Base-by-base conservation (phyloP, 106 monocot species). In the Chionographis japonica region DNA sequence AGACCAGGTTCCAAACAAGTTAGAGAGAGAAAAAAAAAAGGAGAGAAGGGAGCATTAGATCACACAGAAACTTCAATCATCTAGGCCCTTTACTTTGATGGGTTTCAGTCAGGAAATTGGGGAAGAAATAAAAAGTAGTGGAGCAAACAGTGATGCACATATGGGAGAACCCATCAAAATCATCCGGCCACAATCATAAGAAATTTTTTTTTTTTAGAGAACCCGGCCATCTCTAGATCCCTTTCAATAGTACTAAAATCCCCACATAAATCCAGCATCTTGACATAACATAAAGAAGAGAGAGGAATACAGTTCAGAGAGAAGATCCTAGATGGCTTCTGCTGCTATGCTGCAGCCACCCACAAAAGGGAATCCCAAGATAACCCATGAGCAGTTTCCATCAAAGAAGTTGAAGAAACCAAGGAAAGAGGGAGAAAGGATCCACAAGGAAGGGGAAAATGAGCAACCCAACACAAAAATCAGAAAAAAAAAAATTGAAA, bases 361-460 rank as follows among this genome's bases (percentile, higher is more conserved):
- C 0, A 27, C 27, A 27, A 27, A 27, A 27, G 27, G 27, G 18
- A 40, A 37, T 12, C 43, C 6, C 10, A 52, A 52, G 3, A 50
- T 2, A 41, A 73, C n/a, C 4, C 4, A 53, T 38, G 51, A 52
- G 38, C 1, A n/a, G 35, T 14, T 6, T 10, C 19, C 8, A 12
- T 19, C 12, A 42, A 2, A 68, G 37, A 68, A 68, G 52, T 40
- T 40, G 10, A 37, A 40, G 15, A 55, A n/a, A 19, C 54, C 54
- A 58, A 55, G 39, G 13, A 14, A 68, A 68, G 56, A 9, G 18
- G 49, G 40, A 56, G 68, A 8, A 8, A 41, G 56, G 56, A 72
- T 19, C 37, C 54, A 41, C 10, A 19, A 55, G 10, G 15, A 42
- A 11, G 12, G 18, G 12, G 2, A 40, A 60, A 40, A 65, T 50